These are phyloP conservation scores for Globisporangium camurandrum DNA, from an alignment of 352 stramenopile genomes.

Conservation along the genomic window DNA sequence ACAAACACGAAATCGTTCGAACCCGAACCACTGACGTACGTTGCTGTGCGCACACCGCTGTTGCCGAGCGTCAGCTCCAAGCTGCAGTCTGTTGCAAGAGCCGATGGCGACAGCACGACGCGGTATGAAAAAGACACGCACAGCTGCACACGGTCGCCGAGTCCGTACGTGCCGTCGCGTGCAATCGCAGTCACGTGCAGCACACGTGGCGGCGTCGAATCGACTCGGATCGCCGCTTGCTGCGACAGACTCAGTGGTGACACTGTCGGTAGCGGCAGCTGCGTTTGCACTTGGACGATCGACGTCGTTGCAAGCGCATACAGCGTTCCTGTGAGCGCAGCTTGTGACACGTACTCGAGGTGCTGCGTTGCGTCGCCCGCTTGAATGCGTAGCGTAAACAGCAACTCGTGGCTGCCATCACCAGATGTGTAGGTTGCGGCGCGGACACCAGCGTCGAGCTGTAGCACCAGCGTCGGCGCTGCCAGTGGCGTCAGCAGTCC, in stretches of 20 bases:
- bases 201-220: conserved; percentile 32
- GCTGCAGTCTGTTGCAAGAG: conserved; percentile 18
- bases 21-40: conserved; percentile 40
- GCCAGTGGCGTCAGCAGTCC: neutral
- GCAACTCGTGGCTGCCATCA: conserved; percentile 19
- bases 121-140: conserved; percentile 46
- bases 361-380: conserved; percentile 18
- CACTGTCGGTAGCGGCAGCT: conserved; percentile 24
- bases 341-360: conserved; percentile 33
- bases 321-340: conserved; percentile 30
- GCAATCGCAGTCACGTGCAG: conserved; percentile 17
- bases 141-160: conserved; percentile 28
- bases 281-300: conserved; percentile 16
- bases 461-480: conserved; percentile 23
- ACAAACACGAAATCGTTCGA: conserved; percentile 42
- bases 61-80: conserved; percentile 40
- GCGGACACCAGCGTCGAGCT: conserved; percentile 21
- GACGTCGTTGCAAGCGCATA: conserved; percentile 39
- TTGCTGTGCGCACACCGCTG: conserved; percentile 20
- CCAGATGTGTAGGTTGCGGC: conserved; percentile 36
- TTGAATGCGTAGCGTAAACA: conserved; percentile 47
- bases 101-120: conserved; percentile 19
- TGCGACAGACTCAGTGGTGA: conserved; percentile 27
- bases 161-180: conserved; percentile 41
- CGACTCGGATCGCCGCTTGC: conserved; percentile 26